Conservation (phyloP, 176 grass and related monocot species). For the Avena insularis region DNA sequence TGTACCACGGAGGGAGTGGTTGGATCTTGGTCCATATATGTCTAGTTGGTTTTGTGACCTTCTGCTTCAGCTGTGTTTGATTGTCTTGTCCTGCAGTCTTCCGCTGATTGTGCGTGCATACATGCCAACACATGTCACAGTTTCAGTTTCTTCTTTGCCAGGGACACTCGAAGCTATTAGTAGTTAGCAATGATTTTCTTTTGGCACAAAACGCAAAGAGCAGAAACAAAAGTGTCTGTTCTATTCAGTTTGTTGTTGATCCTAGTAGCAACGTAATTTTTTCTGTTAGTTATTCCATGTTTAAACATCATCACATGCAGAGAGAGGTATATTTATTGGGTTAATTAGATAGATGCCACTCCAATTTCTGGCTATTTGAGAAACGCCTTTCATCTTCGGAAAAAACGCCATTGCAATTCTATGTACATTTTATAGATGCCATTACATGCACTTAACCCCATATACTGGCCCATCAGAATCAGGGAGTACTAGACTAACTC, state of each 20-base stretch:
- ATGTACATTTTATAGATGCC: too few species aligned
- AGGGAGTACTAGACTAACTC: too few species aligned
- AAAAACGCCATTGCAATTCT: too few species aligned
- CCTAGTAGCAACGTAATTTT: not conserved
- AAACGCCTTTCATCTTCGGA: too few species aligned
- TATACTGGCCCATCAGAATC: too few species aligned
- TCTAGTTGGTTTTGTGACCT: not conserved
- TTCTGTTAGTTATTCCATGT: conserved; percentile 6
- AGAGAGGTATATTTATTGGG: not conserved
- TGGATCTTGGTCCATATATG: not conserved
- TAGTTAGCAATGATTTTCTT: not conserved
- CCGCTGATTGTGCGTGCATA: not conserved
- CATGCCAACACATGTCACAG: not conserved
- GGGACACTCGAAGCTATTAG: not conserved
- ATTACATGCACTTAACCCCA: too few species aligned
- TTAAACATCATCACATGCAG: not conserved
- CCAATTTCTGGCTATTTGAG: too few species aligned
- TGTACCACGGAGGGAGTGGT: not conserved
- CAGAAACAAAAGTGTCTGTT: not conserved
- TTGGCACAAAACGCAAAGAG: not conserved
- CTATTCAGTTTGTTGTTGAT: not conserved
- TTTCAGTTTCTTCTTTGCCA: not conserved
- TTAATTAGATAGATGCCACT: too few species aligned
- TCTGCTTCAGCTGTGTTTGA: not conserved
- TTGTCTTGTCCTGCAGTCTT: not conserved